phyloP scores from a whole-genome alignment of 2,329 filamentous ascomycete genomes.

The Chaetomiaceae sp. region DNA sequence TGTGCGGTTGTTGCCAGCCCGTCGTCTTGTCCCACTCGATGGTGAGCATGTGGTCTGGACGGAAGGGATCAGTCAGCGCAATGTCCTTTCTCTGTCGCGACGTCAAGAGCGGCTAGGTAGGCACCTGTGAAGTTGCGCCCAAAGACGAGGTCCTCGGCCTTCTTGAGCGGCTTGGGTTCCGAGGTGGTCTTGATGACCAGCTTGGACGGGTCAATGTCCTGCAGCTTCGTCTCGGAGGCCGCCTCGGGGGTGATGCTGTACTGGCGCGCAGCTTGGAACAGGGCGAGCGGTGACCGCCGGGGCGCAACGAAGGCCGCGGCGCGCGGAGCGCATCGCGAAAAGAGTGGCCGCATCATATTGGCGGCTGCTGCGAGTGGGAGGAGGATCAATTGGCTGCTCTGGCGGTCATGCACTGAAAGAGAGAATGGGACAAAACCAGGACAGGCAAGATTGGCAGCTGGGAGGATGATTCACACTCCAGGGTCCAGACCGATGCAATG shows the following conservation, averaged over 20 bases:
- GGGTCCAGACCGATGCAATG: too few relatives aligned
- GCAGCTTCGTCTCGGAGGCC: constrained; percentile 49
- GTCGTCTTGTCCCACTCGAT: constrained; percentile 84
- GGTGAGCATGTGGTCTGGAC: constrained; percentile 88
- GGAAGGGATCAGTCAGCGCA: constrained; percentile 1
- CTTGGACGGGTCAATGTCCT: constrained; percentile 71
- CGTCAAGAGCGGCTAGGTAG: not conserved
- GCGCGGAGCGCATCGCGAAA: constrained; percentile 32
- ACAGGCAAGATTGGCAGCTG: not conserved
- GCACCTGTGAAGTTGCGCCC: constrained; percentile 85
- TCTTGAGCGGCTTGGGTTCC: constrained; percentile 67
- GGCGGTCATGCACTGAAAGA: not conserved
- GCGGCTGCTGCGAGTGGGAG: not conserved
- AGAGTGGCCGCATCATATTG: constrained; percentile 39
- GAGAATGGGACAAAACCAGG: not conserved
- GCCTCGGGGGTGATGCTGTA: constrained; percentile 53
- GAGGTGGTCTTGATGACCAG: constrained; percentile 70
- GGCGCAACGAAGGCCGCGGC: constrained; percentile 29
- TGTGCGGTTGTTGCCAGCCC: constrained; percentile 56
- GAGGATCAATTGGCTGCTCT: not conserved
- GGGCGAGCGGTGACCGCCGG: constrained; percentile 29
- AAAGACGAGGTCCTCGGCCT: constrained; percentile 81
- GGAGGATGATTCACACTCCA: not conserved
- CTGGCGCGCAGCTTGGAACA: constrained; percentile 36
- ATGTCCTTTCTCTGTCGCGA: not conserved